These are phyloP conservation scores for Kwoniella shandongensis DNA, from an alignment of 768 basidiomycete species.

Conservation along the genomic window DNA sequence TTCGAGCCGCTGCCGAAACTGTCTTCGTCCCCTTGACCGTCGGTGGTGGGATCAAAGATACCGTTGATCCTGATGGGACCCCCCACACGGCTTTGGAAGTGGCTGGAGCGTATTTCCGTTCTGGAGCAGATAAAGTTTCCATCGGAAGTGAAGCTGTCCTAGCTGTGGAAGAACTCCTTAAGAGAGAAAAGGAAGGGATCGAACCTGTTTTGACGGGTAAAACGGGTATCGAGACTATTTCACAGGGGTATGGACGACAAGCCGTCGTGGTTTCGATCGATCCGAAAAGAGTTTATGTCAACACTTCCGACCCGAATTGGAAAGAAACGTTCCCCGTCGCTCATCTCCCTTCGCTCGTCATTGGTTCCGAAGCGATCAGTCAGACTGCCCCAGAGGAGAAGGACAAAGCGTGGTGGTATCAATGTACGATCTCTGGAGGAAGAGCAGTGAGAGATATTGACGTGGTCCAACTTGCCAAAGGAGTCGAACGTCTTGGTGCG, in stretches of 20 bases:
- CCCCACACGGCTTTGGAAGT: constrained; percentile 83
- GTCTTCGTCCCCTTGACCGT: constrained; percentile 98
- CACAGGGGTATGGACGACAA: constrained; percentile 84
- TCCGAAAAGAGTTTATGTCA: constrained; percentile 80
- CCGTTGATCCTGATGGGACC: constrained; percentile 92
- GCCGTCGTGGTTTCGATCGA: constrained; percentile 98
- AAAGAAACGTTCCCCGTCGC: constrained; percentile 51
- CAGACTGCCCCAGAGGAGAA: constrained; percentile 60
- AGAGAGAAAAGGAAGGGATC: constrained; percentile 55
- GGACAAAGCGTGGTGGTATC: constrained; percentile 94
- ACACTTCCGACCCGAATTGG: constrained; percentile 54
- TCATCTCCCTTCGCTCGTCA: constrained; percentile 57
- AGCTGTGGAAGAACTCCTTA: constrained; percentile 76
- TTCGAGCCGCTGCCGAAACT: constrained; percentile 79
- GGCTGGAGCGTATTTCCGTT: constrained; percentile 92
- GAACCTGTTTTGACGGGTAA: constrained; percentile 57
- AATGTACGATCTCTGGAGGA: constrained; percentile 94
- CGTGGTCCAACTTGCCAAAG: constrained; percentile 83
- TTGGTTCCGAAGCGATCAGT: constrained; percentile 49
- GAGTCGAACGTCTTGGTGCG: constrained; percentile 86
- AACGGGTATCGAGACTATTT: constrained; percentile 91
- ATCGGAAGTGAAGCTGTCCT: constrained; percentile 95
- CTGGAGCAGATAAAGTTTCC: constrained; percentile 97
- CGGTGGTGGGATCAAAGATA: constrained; percentile 96
- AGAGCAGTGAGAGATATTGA: constrained; percentile 79